phyloP scores from a whole-genome alignment of 2,329 filamentous ascomycete species.

The Colletotrichum sp. region DNA sequence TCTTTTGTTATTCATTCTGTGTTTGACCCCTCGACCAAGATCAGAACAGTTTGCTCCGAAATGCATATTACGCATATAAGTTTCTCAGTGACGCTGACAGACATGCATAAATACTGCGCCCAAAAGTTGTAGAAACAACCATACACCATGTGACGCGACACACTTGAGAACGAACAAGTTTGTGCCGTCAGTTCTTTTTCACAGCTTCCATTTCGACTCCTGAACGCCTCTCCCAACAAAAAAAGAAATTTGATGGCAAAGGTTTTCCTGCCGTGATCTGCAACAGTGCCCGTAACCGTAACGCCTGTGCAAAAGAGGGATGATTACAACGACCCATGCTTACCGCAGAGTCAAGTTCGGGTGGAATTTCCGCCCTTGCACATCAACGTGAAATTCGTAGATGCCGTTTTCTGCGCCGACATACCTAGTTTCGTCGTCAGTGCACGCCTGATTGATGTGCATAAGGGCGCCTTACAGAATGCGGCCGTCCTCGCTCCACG shows the following conservation, averaged over 20 bases:
- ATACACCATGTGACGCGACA: neutral
- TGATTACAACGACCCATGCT: constrained; percentile 19
- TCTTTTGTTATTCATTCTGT: constrained; percentile 7
- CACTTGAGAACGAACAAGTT: neutral
- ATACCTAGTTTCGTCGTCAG: constrained; percentile 48
- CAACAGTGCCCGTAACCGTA: neutral
- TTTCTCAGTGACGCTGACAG: neutral
- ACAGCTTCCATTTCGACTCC: neutral
- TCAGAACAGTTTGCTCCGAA: neutral
- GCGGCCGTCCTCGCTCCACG: constrained; percentile 66
- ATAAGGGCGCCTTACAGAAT: constrained; percentile 52
- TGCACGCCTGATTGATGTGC: neutral
- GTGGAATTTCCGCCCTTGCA: constrained; percentile 62
- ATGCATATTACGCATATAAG: neutral
- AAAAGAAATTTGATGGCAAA: neutral
- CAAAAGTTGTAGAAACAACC: neutral
- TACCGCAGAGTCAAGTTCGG: constrained; percentile 60
- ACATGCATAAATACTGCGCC: neutral
- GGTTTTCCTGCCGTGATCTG: neutral
- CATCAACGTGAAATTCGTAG: constrained; percentile 73
- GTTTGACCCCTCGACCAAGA: neutral
- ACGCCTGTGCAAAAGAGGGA: neutral
- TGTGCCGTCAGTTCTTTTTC: neutral
- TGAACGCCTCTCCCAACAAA: neutral
- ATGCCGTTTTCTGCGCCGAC: constrained; percentile 74